These are phyloP conservation scores for Cajanus cajan DNA, from an alignment of 306 rosid genomes.

Conservation along the genomic window DNA sequence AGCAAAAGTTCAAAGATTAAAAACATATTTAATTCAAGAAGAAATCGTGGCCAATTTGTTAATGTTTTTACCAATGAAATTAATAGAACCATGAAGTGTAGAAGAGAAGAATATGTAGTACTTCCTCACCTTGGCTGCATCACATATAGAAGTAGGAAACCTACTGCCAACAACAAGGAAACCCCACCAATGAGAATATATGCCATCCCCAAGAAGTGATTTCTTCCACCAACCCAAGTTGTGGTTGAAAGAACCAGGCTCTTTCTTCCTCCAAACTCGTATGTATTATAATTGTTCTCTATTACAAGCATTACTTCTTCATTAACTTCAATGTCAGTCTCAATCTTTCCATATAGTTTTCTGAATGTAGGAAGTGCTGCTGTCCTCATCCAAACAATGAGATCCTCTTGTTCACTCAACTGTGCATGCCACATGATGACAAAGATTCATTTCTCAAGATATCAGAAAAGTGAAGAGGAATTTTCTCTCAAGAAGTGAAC, in stretches of 20 bases:
- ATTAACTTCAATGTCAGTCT: slow-evolving; percentile 63
- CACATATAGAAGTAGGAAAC: slow-evolving; percentile 67
- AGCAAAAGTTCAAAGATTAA: no score
- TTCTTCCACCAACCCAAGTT: slow-evolving; percentile 91
- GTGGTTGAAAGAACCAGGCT: slow-evolving; percentile 82
- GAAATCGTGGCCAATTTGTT: neutral
- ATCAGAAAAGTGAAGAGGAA: neutral
- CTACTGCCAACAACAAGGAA: slow-evolving; percentile 57
- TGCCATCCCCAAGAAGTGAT: slow-evolving; percentile 65
- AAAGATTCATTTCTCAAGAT: slow-evolving; percentile 13
- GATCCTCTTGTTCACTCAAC: slow-evolving; percentile 87
- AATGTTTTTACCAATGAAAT: neutral
- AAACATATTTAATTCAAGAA: neutral
- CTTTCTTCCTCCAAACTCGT: slow-evolving; percentile 70
- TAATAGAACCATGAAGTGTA: slow-evolving; percentile 7
- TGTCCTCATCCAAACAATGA: slow-evolving; percentile 94
- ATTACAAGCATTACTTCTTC: slow-evolving; percentile 54
- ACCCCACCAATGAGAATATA: slow-evolving; percentile 65
- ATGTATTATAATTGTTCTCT: slow-evolving; percentile 84
- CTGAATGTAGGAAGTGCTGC: slow-evolving; percentile 84
- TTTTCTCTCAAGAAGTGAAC: neutral
- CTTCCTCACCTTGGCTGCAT: slow-evolving; percentile 71
- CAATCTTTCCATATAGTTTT: slow-evolving; percentile 81
- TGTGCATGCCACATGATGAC: slow-evolving; percentile 42
- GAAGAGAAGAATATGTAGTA: slow-evolving; percentile 14